Evolutionary conservation across 176 grass and related monocot species (phyloP).

Genomic region (Puccinellia tenuiflora): DNA sequence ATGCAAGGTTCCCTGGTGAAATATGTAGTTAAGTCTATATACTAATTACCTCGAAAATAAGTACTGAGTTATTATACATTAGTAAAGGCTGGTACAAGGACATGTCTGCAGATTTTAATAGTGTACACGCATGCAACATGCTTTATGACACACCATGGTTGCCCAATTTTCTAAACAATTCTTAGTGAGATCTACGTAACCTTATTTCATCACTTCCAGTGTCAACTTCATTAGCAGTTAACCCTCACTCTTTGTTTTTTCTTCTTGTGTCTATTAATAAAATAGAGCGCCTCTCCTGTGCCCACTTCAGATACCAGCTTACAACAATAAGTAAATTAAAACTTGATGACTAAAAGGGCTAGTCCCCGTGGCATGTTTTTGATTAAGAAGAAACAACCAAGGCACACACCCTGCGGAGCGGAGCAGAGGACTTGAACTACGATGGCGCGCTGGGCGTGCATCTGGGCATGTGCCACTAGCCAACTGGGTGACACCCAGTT

Average conservation of each 20-base stretch:
- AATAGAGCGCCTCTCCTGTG: background rate
- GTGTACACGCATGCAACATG: background rate
- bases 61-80: no score
- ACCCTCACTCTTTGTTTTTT: background rate
- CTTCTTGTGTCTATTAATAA: background rate
- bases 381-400: no score
- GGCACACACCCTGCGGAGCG: no score
- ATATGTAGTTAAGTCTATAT: background rate
- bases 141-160: background rate
- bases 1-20: background rate
- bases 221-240: background rate
- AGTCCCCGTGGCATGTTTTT: no score
- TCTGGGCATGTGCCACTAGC: no score
- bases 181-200: background rate
- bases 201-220: background rate
- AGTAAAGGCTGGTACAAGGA: no score
- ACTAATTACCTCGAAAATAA: background rate
- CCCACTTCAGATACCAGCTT: background rate
- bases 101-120: no score
- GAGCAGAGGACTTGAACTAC: no score
- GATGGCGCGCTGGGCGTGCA: no score
- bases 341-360: no score
- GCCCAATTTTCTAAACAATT: background rate
- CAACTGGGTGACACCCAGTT: no score
- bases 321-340: background rate